Base-by-base conservation (phyloP, 805 yeast species). In the Monosporozyma aerobia region DNA sequence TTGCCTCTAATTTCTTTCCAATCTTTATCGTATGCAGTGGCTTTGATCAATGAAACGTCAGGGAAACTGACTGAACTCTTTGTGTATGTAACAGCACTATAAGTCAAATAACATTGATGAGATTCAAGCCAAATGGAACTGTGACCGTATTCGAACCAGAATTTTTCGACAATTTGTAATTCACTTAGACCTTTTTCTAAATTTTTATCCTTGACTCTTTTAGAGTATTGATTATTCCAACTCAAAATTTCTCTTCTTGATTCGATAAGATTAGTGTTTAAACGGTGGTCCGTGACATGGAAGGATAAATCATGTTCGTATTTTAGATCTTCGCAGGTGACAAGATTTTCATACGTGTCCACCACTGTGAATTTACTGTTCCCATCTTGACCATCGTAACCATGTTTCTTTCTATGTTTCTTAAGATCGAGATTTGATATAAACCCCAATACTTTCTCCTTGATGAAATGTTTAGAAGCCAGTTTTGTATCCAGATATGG, bases 61-160 rank as follows among this genome's bases (percentile, higher is more conserved):
- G 47, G 62, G 61, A 50, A 60, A 65, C 14, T 33, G 32, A 19
- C 47, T n/a, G 33, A 16, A 16, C 37, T 23, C 25, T 23, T 30
- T 10, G 65, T 58, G 58, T 75, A 77, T 13, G 69, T 59, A 23
- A 76, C 57, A 51, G 80, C 76, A 70, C 44, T 37, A 16, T 73
- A 73, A 67, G 74, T 67, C 55, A 74, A 62, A 62, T 78, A 80
- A 11, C 76, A 71, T 16, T 77, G 75, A 55, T 76, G 76, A 47
- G 74, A 73, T 40, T 72, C 74, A 27, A 78, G 61, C 79, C 80
- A 48, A 25, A 44, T 23, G 19, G 52, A 35, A 11, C 19, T 23
- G 10, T 33, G 22, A 10, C 59, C 59, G 39, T 52, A 52, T 40
- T 46, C 48, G 30, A 35, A 49, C 81, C 82, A 79, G 16, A 32